A percentile compares a stretch with the other conserved stretches of the same genome.
Evolutionary conservation across 192 early-diverging fungal genomes (phyloP).

Genomic region (Endogone sp.): DNA sequence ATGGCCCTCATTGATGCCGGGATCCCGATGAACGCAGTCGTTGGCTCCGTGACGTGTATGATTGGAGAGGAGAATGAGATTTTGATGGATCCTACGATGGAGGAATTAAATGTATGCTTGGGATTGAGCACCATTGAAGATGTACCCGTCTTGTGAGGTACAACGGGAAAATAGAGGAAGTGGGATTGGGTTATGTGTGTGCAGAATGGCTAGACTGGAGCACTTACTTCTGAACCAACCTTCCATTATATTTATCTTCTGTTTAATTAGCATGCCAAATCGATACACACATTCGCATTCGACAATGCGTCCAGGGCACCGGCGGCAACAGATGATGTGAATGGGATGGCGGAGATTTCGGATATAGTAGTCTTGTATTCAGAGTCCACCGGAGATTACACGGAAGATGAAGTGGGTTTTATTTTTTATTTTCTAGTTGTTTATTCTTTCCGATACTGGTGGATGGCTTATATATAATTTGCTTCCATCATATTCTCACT

Average conservation of each 20-base stretch:
- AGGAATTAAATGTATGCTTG: slow-evolving; percentile 61
- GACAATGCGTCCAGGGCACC: slow-evolving; percentile 39
- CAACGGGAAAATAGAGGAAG: neutral
- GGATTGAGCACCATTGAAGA: no score
- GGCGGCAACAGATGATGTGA: neutral
- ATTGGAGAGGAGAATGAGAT: slow-evolving; percentile 55
- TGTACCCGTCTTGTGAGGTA: no score
- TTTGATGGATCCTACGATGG: slow-evolving; percentile 73
- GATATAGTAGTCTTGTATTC: slow-evolving; percentile 44
- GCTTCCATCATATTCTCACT: neutral
- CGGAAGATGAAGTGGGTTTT: slow-evolving; percentile 51
- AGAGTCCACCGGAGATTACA: slow-evolving; percentile 74
- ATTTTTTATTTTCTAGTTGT: neutral
- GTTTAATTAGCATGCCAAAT: slow-evolving; percentile 47
- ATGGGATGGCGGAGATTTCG: neutral
- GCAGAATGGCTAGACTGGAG: neutral
- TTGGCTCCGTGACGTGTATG: slow-evolving; percentile 68
- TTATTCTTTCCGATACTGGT: neutral
- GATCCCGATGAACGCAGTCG: slow-evolving; percentile 69
- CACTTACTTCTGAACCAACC: no score
- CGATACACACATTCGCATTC: slow-evolving; percentile 86
- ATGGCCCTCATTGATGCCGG: slow-evolving; percentile 91
- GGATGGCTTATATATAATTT: neutral
- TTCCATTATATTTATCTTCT: no score
- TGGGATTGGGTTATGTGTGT: neutral